These are phyloP conservation scores for Elongisporangium undulatum DNA, from an alignment of 352 stramenopile genomes.

Conservation along the genomic window DNA sequence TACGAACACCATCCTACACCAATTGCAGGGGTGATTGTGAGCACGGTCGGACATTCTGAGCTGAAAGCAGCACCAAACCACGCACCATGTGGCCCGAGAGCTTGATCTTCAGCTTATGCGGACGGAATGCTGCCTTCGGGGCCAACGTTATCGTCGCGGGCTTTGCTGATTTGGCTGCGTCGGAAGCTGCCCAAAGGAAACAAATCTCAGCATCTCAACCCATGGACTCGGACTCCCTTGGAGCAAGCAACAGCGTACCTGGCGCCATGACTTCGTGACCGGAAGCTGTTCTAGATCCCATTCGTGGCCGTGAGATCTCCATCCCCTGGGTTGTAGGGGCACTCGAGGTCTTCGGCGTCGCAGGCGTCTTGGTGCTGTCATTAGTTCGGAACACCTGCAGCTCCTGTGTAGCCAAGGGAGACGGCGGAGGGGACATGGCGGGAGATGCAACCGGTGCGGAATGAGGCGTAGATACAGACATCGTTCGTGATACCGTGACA, in stretches of 20 bases:
- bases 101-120: constrained; percentile 85
- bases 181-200: constrained; percentile 10
- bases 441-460: not conserved
- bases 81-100: constrained; percentile 78
- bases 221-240: not conserved
- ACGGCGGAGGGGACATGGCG: not conserved
- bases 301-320: constrained; percentile 73
- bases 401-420: constrained; percentile 5
- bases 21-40: not conserved
- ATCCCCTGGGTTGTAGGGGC: constrained; percentile 42
- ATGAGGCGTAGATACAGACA: not conserved
- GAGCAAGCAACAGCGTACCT: constrained; percentile 3
- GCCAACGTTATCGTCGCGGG: constrained; percentile 37
- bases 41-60: not conserved
- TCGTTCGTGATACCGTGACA: not conserved
- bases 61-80: not conserved
- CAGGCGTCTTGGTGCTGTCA: constrained; percentile 50
- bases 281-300: constrained; percentile 55
- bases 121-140: constrained; percentile 57
- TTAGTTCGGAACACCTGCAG: constrained; percentile 55
- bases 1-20: constrained; percentile 65
- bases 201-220: not conserved
- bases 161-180: constrained; percentile 37
- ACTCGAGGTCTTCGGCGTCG: constrained; percentile 28
- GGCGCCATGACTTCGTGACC: constrained; percentile 24